Evolutionary conservation across 306 rosid genomes (phyloP).

Genomic region (Malus asiatica): DNA sequence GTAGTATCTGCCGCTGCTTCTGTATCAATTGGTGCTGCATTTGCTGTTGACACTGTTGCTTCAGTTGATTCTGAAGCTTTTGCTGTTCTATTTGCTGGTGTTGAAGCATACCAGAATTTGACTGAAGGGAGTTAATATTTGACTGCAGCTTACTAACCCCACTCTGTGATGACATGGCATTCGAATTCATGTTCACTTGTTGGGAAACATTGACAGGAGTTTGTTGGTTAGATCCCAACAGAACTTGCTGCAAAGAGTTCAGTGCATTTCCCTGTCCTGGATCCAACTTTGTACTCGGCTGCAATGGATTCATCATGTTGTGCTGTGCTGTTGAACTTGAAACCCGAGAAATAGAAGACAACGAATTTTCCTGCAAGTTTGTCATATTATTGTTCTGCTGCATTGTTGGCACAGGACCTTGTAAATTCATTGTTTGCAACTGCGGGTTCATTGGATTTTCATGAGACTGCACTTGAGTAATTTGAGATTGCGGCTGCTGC

Average conservation of each 20-base stretch:
- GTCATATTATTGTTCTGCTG: conserved; percentile 41
- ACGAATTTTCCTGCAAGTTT: conserved; percentile 49
- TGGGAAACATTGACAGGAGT: conserved; percentile 54
- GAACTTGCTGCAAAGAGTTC: conserved; percentile 57
- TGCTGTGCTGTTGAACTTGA: conserved; percentile 35
- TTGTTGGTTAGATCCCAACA: conserved; percentile 59
- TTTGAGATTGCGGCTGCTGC: conserved; percentile 56
- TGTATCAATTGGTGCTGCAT: conserved; percentile 17
- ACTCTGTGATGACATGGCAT: conserved; percentile 54
- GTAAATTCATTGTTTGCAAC: conserved; percentile 49
- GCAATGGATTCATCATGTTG: conserved; percentile 46
- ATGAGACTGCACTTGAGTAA: conserved; percentile 40
- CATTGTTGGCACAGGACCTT: conserved; percentile 33
- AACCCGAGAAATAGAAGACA: conserved; percentile 32
- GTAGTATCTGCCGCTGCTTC: conserved; percentile 13
- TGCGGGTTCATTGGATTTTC: conserved; percentile 61
- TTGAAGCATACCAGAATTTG: conserved; percentile 60
- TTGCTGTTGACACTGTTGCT: conserved; percentile 46
- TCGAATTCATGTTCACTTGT: conserved; percentile 34
- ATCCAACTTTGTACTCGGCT: conserved; percentile 44
- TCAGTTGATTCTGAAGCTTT: conserved; percentile 31
- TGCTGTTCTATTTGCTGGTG: conserved; percentile 57
- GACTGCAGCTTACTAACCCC: conserved; percentile 56
- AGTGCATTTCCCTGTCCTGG: conserved; percentile 53
- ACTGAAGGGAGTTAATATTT: conserved; percentile 45